These are phyloP conservation scores for Aureobasidium melanogenum DNA, from an alignment of 2,329 filamentous ascomycete species.

Conservation along the genomic window DNA sequence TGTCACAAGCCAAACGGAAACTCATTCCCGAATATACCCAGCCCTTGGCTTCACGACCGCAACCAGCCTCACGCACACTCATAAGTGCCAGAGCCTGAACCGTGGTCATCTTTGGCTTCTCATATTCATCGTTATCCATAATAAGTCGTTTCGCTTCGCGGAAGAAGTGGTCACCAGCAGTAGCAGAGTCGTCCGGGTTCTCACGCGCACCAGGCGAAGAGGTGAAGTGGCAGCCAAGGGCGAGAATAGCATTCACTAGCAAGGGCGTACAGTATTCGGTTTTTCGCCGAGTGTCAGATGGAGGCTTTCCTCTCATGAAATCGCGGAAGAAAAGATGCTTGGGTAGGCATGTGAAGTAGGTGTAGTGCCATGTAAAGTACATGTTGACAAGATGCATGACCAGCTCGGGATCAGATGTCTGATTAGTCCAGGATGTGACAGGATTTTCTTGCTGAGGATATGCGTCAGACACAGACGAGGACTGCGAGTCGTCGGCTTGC, in stretches of 20 bases:
- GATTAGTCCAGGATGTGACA: conserved; percentile 76
- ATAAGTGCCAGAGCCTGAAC: conserved; percentile 91
- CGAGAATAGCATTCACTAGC: conserved; percentile 87
- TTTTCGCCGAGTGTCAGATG: conserved; percentile 36
- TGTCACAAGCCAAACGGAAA: conserved; percentile 92
- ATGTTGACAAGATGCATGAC: conserved; percentile 86
- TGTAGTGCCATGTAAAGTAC: conserved; percentile 98
- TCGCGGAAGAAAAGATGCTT: conserved; percentile 81
- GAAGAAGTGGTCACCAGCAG: conserved; percentile 94
- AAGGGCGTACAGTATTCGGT: conserved; percentile 79
- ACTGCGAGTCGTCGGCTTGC: conserved; percentile 35
- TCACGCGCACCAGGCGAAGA: conserved; percentile 63
- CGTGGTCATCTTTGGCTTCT: conserved; percentile 77
- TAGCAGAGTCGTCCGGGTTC: conserved; percentile 64
- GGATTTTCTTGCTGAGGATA: conserved; percentile 54
- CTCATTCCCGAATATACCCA: conserved; percentile 99
- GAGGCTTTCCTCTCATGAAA: conserved; percentile 62
- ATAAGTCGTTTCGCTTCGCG: conserved; percentile 85
- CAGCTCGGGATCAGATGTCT: conserved; percentile 69
- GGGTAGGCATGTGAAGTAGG: conserved; percentile 86
- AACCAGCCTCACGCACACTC: conserved; percentile 93
- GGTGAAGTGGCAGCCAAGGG: conserved; percentile 89
- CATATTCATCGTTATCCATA: conserved; percentile 85
- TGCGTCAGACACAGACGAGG: conserved; percentile 29
- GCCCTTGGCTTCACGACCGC: conserved; percentile 85